Base-by-base conservation (phyloP, 352 stramenopile genomes). In the Phytophthora cactorum region DNA sequence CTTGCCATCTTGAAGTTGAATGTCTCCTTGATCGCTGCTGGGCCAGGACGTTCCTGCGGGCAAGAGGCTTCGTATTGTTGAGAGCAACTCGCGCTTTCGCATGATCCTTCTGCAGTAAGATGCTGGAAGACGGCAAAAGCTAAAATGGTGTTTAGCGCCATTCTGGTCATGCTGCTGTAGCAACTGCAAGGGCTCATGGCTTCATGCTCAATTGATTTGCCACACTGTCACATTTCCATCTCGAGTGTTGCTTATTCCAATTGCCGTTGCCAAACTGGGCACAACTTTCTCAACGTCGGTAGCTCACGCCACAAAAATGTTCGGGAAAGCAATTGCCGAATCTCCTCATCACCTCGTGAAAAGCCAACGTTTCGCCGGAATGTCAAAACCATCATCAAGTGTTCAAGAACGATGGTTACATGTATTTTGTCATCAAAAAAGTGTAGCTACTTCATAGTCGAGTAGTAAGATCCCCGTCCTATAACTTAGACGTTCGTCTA, bases 401-500 rank as follows among this genome's bases (percentile, higher is more conserved):
- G 32, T 12, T 38, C 32, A 38, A 38, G 9, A 38, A 12, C 32
- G 11, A 38, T 15, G 22, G 32, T 38, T 38, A 12, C 36, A 43
- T 43, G 11, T 43, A 43, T 43, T 39, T 43, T 3, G 12, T 43
- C 12, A 43, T 43, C 36, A 43, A 43, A 43, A 43, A 43, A 12
- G 10, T 43, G 36, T 43, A 17, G 36, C 36, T 43, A n/a, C 36
- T 43, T 43, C 36, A 39, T 6, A 39, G 9, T 4, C 5, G 9
- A 22, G 14, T 22, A 45, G 15, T 22, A 45, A 45, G 22, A 25
- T 45, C 39, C 50, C 17, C 17, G 0, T 22, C 17, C 17, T 22
- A 22, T 22, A 22, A 22, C 39, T 36, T 46, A 58, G 50, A 47
- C 22, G 39, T 27, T 49, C 27, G 52, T 65, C 67, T 78, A 78